These are phyloP conservation scores for Aspergillus ustus DNA, from an alignment of 2,329 filamentous ascomycete species.

Conservation along the genomic window DNA sequence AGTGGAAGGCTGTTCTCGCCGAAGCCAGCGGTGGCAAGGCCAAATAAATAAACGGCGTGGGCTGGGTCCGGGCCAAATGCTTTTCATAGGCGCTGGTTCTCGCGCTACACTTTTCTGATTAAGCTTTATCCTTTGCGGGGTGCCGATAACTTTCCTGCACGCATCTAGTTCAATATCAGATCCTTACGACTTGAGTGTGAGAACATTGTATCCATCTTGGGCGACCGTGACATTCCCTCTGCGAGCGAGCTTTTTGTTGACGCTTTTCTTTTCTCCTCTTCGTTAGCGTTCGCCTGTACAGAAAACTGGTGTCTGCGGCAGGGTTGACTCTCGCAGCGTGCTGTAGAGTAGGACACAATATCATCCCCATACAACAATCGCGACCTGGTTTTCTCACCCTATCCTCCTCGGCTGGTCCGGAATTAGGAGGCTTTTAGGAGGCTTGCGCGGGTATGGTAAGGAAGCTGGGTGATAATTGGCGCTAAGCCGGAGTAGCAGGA, in stretches of 20 bases:
- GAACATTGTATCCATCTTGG: conserved; percentile 25
- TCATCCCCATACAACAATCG: conserved; percentile 18
- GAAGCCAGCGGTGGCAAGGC: conserved; percentile 49
- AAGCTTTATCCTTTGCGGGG: conserved; percentile 22
- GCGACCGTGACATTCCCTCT: conserved; percentile 25
- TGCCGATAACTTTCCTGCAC: conserved; percentile 37
- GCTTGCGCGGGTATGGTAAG: neutral
- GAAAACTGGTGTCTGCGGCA: conserved; percentile 30
- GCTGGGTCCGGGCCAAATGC: conserved; percentile 40
- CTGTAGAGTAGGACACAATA: conserved; percentile 29
- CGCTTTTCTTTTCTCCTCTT: conserved; percentile 24
- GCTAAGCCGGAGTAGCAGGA: neutral
- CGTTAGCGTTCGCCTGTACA: conserved; percentile 34
- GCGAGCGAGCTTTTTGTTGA: conserved; percentile 24
- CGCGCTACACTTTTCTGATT: conserved; percentile 23
- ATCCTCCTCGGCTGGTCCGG: neutral
- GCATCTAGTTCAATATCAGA: conserved; percentile 45
- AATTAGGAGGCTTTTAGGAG: too few species aligned
- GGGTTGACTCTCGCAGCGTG: conserved; percentile 21
- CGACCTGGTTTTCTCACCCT: neutral
- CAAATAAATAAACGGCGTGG: conserved; percentile 40
- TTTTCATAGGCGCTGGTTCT: conserved; percentile 27
- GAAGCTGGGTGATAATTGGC: neutral
- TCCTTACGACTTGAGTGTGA: conserved; percentile 40
- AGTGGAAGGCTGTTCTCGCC: conserved; percentile 45